Evolutionary conservation across 2,329 filamentous ascomycete genomes (phyloP).

Genomic region (Zopfia rhizophila): DNA sequence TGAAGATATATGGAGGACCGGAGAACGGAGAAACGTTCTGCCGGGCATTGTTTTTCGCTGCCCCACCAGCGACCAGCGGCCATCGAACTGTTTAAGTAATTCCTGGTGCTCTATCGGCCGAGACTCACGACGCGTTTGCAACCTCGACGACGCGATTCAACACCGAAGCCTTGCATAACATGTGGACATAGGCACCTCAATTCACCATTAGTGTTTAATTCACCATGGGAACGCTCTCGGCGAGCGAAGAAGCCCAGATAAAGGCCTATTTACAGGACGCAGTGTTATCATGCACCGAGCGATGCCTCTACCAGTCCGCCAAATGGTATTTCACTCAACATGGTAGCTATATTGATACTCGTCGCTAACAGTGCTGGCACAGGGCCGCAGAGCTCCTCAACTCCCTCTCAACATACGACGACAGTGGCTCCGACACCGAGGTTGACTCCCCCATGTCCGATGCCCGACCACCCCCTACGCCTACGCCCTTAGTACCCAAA

Average conservation of each 20-base stretch:
- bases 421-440: constrained; percentile 66
- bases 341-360: constrained; percentile 23
- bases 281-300: constrained; percentile 89
- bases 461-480: constrained; percentile 56
- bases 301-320: constrained; percentile 93
- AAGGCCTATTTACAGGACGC: constrained; percentile 83
- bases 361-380: constrained; percentile 41
- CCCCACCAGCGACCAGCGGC: too few relatives aligned
- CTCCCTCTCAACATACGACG: constrained; percentile 72
- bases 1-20: constrained; percentile 28
- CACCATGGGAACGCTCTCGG: constrained; percentile 47
- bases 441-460: constrained; percentile 69
- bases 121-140: too few relatives aligned
- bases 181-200: too few relatives aligned
- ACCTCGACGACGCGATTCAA: too few relatives aligned
- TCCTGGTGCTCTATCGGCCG: too few relatives aligned
- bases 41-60: constrained; percentile 28
- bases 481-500: constrained; percentile 57
- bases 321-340: constrained; percentile 77
- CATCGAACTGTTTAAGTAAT: too few relatives aligned
- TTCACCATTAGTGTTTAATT: too few relatives aligned
- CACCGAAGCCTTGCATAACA: too few relatives aligned
- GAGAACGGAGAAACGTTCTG: constrained; percentile 26
- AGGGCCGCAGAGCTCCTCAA: constrained; percentile 96
- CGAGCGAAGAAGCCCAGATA: constrained; percentile 66